Evolutionary conservation across 2,329 filamentous ascomycete species (phyloP).

Genomic region (Pyrenophora seminiperda): DNA sequence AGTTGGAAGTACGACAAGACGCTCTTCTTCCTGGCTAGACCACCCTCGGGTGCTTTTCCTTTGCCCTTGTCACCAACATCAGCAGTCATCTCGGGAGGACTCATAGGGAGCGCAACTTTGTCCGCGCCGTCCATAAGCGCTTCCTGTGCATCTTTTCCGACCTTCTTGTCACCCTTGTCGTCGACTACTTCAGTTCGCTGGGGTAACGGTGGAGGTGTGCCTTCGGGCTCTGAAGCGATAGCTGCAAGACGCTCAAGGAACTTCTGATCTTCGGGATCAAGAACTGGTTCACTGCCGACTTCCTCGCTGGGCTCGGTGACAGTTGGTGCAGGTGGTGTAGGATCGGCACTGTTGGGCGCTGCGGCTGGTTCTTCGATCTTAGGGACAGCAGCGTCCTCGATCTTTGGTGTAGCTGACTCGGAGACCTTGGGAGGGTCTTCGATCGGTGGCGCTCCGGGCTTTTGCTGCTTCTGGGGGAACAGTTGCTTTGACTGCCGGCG

Average conservation of each 20-base stretch:
- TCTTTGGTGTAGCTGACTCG: slow-evolving; percentile 11
- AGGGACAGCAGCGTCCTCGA: slow-evolving; percentile 13
- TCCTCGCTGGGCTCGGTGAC: slow-evolving; percentile 36
- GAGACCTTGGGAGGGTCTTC: slow-evolving; percentile 21
- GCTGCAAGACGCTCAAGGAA: slow-evolving; percentile 60
- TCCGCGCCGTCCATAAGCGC: slow-evolving; percentile 54
- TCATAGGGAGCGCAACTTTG: slow-evolving; percentile 57
- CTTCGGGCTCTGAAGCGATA: slow-evolving; percentile 49
- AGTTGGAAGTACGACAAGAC: slow-evolving; percentile 44
- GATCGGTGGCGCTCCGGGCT: slow-evolving; percentile 12
- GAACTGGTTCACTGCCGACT: slow-evolving; percentile 48
- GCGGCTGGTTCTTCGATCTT: slow-evolving; percentile 19
- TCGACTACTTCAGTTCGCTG: slow-evolving; percentile 40
- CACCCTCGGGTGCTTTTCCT: slow-evolving; percentile 37
- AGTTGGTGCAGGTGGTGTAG: slow-evolving; percentile 27
- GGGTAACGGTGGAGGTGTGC: slow-evolving; percentile 51
- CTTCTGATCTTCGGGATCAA: slow-evolving; percentile 66
- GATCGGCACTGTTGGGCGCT: slow-evolving; percentile 32
- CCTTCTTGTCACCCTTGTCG: slow-evolving; percentile 41
- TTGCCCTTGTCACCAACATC: slow-evolving; percentile 37
- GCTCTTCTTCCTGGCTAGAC: slow-evolving; percentile 47
- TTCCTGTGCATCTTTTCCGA: slow-evolving; percentile 53
- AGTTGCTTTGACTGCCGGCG: slow-evolving; percentile 41
- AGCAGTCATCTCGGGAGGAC: slow-evolving; percentile 47
- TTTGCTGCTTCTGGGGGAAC: slow-evolving; percentile 21